phyloP scores from a whole-genome alignment of 164 flowering plant species.

The Stephania cephalantha region DNA sequence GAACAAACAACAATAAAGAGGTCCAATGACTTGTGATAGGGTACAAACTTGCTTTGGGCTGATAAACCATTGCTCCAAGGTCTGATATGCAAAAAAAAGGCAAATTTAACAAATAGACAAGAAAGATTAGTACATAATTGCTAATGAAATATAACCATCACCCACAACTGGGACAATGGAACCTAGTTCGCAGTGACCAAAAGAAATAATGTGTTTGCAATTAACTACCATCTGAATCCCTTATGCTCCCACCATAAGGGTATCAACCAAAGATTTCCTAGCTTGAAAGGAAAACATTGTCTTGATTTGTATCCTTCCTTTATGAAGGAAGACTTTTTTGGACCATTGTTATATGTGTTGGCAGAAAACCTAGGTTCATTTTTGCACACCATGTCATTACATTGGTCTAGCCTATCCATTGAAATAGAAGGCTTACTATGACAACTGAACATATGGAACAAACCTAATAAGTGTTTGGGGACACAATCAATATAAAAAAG shows the following conservation, averaged over 20 bases:
- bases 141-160: background rate
- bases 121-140: background rate
- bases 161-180: background rate
- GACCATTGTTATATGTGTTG: constrained; percentile 29
- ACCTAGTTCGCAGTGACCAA: constrained; percentile 81
- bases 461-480: background rate
- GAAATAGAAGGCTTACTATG: constrained; percentile 12
- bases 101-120: constrained; percentile 1
- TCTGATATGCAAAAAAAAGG: constrained; percentile 35
- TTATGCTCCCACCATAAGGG: constrained; percentile 83
- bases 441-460: background rate
- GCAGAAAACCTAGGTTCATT: constrained; percentile 23
- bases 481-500: background rate
- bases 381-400: constrained; percentile 74
- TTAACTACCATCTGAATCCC: constrained; percentile 98
- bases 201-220: constrained; percentile 91
- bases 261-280: constrained; percentile 77
- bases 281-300: constrained; percentile 81
- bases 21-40: constrained; percentile 39
- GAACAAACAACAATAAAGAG: constrained; percentile 93
- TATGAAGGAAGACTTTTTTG: constrained; percentile 26
- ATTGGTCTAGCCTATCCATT: constrained; percentile 86
- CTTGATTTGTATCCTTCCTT: constrained; percentile 38
- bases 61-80: constrained; percentile 96
- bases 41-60: constrained; percentile 67